Percentiles rank a stretch among this genome's conserved stretches.
phyloP scores from a whole-genome alignment of 805 yeast species.

The Saccharomycopsis fermentans region DNA sequence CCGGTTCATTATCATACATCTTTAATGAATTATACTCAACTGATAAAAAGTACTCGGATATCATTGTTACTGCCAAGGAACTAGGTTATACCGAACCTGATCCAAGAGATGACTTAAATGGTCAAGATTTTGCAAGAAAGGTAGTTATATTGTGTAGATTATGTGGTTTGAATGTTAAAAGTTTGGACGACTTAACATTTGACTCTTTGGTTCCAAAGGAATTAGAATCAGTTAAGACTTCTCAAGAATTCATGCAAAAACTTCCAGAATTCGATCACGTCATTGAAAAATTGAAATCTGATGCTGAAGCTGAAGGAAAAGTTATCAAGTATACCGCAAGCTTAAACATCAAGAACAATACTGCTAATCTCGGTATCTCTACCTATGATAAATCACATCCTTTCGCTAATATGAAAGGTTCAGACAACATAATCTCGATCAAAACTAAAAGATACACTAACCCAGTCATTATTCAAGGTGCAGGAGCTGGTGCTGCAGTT shows the following conservation, averaged over 20 bases:
- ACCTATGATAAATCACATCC: slow-evolving; percentile 87
- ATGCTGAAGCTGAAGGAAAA: slow-evolving; percentile 73
- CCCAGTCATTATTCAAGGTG: slow-evolving; percentile 95
- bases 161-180: slow-evolving; percentile 73
- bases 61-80: slow-evolving; percentile 78
- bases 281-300: slow-evolving; percentile 64
- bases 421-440: slow-evolving; percentile 91
- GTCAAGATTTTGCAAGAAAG: slow-evolving; percentile 96
- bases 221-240: slow-evolving; percentile 61
- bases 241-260: slow-evolving; percentile 67
- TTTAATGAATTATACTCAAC: slow-evolving; percentile 85
- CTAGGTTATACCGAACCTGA: slow-evolving; percentile 98
- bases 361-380: slow-evolving; percentile 78
- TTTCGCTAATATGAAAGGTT: slow-evolving; percentile 89
- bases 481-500: slow-evolving; percentile 80
- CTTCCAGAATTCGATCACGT: slow-evolving; percentile 79
- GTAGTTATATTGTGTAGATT: slow-evolving; percentile 93
- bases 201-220: slow-evolving; percentile 86
- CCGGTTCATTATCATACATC: slow-evolving; percentile 91
- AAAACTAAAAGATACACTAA: slow-evolving; percentile 85
- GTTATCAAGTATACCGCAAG: slow-evolving; percentile 91
- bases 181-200: slow-evolving; percentile 89
- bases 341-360: slow-evolving; percentile 62
- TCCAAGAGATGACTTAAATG: slow-evolving; percentile 97
- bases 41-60: slow-evolving; percentile 71